Conservation (phyloP, 306 rosid genomes). For the Citrullus mucosospermus region DNA sequence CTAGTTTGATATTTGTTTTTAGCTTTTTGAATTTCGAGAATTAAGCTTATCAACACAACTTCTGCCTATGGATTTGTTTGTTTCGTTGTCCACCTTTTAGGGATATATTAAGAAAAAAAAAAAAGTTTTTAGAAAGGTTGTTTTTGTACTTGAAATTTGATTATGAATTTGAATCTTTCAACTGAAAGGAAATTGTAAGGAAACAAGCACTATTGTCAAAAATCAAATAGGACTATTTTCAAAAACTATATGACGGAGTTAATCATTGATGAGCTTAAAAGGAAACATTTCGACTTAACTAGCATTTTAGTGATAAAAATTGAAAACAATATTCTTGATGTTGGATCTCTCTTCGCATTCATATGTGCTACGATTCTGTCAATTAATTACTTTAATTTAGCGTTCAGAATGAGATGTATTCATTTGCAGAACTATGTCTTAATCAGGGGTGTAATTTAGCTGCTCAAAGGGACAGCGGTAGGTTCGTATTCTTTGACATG, state of each 20-base stretch:
- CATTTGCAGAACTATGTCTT: conserved; percentile 11
- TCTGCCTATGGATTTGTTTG: too few species aligned
- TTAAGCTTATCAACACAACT: neutral
- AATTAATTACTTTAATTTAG: neutral
- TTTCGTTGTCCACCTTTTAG: too few species aligned
- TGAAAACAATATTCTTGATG: neutral
- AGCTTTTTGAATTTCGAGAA: too few species aligned
- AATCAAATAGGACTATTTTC: too few species aligned
- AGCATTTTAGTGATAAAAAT: neutral
- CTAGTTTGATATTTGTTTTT: neutral
- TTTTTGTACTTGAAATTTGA: too few species aligned
- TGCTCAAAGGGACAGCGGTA: conserved; percentile 58
- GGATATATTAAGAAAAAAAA: too few species aligned
- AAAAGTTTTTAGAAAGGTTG: too few species aligned
- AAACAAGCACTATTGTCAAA: neutral
- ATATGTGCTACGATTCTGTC: neutral
- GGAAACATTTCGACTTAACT: neutral
- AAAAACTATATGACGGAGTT: neutral
- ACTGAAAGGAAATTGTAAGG: too few species aligned
- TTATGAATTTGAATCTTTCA: too few species aligned
- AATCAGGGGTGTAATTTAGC: conserved; percentile 78
- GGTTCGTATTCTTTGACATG: conserved; percentile 73
- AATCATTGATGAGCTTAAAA: neutral
- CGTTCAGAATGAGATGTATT: neutral
- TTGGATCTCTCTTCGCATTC: neutral